A percentile compares a stretch with the other conserved stretches of the same genome.
phyloP scores from a whole-genome alignment of 176 grass and related monocot species.

The Puccinellia tenuiflora region DNA sequence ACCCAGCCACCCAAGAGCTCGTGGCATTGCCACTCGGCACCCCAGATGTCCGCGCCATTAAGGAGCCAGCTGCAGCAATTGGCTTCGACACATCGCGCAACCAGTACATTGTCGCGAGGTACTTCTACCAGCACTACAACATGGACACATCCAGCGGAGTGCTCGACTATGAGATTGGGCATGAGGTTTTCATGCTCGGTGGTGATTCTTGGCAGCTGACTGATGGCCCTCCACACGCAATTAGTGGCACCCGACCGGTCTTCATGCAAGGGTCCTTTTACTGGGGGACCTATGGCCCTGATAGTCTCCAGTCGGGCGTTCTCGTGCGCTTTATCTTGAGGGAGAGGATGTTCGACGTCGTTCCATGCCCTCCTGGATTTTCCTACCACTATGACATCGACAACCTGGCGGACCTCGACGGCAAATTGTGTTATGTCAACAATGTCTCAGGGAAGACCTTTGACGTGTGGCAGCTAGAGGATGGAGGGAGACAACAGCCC shows the following conservation, averaged over 20 bases:
- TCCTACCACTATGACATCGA: neutral
- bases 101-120: neutral
- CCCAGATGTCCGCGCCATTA: neutral
- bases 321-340: neutral
- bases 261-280: neutral
- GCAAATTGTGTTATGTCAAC: neutral
- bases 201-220: neutral
- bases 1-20: slow-evolving; percentile 7
- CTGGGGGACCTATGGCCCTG: neutral
- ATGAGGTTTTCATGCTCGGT: neutral
- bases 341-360: neutral
- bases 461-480: neutral
- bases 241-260: neutral
- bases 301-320: neutral
- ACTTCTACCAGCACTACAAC: neutral
- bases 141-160: neutral
- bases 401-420: neutral
- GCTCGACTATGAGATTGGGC: neutral
- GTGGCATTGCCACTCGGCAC: neutral
- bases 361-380: neutral
- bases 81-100: neutral
- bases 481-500: neutral
- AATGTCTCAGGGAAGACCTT: neutral
- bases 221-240: neutral
- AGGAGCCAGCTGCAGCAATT: neutral